A percentile compares a stretch with the other conserved stretches of the same genome.
Evolutionary conservation across 306 rosid species (phyloP).

Genomic region (Gleditsia sinensis): DNA sequence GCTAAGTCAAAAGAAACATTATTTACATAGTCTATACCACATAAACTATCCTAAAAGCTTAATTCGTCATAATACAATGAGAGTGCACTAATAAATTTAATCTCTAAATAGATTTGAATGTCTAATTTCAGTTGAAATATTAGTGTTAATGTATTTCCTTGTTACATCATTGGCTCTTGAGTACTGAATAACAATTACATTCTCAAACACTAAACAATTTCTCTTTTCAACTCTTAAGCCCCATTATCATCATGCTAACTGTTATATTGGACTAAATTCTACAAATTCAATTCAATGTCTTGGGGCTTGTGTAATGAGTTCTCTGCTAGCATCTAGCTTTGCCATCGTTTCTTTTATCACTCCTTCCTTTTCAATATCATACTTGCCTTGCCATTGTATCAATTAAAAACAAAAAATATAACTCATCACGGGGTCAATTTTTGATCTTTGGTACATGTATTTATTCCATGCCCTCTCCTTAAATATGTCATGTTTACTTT

Average conservation of each 20-base stretch:
- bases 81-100: conserved; percentile 12
- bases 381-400: background rate
- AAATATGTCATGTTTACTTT: background rate
- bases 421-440: background rate
- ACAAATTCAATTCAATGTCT: background rate
- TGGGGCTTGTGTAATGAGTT: background rate
- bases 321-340: conserved; percentile 15
- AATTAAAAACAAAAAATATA: background rate
- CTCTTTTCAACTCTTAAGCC: background rate
- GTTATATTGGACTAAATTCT: background rate
- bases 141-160: conserved; percentile 13
- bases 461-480: background rate
- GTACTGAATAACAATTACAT: background rate
- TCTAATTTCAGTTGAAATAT: background rate
- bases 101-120: conserved; percentile 25
- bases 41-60: background rate
- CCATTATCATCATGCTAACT: background rate
- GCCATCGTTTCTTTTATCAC: background rate
- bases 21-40: background rate
- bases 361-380: background rate
- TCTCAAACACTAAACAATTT: background rate
- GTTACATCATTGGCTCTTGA: background rate
- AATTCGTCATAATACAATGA: background rate
- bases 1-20: too few relatives aligned
- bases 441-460: background rate